Evolutionary conservation across 2,329 filamentous ascomycete genomes (phyloP).

Genomic region (Aspergillus transmontanensis): DNA sequence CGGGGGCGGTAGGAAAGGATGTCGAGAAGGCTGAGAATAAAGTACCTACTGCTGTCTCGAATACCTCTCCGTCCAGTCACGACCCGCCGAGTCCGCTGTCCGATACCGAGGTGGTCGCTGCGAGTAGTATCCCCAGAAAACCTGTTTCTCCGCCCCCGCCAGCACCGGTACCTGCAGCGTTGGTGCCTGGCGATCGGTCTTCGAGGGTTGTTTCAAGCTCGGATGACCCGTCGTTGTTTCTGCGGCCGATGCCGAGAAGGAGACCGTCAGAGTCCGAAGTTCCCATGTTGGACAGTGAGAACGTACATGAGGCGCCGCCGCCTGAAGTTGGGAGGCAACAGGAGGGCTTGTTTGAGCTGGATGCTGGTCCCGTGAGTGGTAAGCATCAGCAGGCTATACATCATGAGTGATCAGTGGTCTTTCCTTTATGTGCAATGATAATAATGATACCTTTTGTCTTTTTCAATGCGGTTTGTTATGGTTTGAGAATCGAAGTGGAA

Average conservation of each 20-base stretch:
- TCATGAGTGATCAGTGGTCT: conserved; percentile 4
- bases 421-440: background rate
- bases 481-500: background rate
- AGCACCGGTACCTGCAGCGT: conserved; percentile 9
- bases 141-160: conserved; percentile 14
- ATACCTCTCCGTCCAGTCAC: background rate
- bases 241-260: conserved; percentile 9
- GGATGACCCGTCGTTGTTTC: conserved; percentile 15
- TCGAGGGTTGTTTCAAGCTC: background rate
- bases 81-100: background rate
- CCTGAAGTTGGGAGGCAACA: conserved; percentile 5
- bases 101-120: background rate
- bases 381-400: conserved; percentile 24
- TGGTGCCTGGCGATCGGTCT: conserved; percentile 13
- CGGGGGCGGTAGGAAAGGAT: background rate
- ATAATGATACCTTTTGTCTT: conserved; percentile 4
- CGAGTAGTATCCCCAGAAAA: conserved; percentile 16
- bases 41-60: background rate
- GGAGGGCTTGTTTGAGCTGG: conserved; percentile 22
- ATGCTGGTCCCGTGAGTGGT: conserved; percentile 20
- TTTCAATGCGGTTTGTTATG: background rate
- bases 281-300: conserved; percentile 26
- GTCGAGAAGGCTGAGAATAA: background rate
- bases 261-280: conserved; percentile 20
- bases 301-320: conserved; percentile 24